phyloP scores from a whole-genome alignment of 306 rosid genomes.

The Vigna reflexopilosa region DNA sequence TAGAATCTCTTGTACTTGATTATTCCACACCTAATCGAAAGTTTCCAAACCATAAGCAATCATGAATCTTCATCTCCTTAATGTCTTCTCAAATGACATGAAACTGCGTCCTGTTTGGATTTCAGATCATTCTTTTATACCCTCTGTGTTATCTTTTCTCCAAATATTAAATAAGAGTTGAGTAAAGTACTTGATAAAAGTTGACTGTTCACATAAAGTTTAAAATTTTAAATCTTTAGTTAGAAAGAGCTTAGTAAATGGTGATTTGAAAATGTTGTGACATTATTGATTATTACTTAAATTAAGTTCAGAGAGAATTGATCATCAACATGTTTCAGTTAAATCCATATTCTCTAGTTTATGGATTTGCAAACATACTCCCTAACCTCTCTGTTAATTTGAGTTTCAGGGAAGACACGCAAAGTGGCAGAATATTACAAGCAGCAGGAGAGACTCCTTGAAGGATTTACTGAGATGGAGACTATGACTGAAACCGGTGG shows the following conservation, averaged over 20 bases:
- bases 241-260: background rate
- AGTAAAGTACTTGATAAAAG: background rate
- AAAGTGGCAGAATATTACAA: conserved; percentile 76
- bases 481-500: conserved; percentile 63
- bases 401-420: conserved; percentile 57
- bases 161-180: background rate
- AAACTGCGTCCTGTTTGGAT: background rate
- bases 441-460: conserved; percentile 76
- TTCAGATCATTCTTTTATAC: background rate
- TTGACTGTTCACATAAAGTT: conserved; percentile 12
- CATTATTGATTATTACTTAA: background rate
- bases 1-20: background rate
- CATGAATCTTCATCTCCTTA: background rate
- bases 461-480: conserved; percentile 86
- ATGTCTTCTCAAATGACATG: background rate
- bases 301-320: background rate
- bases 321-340: background rate
- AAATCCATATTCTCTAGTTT: background rate
- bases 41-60: background rate
- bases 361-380: background rate
- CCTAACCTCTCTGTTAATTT: background rate
- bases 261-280: background rate
- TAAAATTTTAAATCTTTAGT: background rate
- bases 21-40: background rate
- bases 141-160: background rate